A percentile compares a stretch with the other conserved stretches of the same genome.
Evolutionary conservation across 257 asterid genomes (phyloP).

Genomic region (Pogostemon cablin): DNA sequence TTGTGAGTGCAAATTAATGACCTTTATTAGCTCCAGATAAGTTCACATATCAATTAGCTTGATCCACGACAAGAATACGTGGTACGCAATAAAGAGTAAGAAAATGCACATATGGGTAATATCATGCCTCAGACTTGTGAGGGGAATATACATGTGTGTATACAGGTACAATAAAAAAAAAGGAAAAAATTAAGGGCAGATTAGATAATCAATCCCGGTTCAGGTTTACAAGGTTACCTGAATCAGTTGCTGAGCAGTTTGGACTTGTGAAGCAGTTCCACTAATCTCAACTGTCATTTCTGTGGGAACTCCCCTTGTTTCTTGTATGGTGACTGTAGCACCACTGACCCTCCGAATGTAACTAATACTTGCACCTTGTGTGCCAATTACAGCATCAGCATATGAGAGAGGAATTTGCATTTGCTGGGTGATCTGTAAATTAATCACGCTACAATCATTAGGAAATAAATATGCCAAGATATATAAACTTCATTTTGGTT

Average conservation of each 20-base stretch:
- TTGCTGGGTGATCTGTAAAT: conserved; percentile 71
- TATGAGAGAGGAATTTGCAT: conserved; percentile 88
- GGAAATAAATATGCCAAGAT: not conserved
- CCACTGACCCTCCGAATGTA: conserved; percentile 93
- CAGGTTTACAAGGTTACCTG: conserved; percentile 55
- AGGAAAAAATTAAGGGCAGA: not conserved
- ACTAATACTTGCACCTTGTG: conserved; percentile 88
- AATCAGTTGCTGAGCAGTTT: conserved; percentile 90
- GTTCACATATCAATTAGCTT: not conserved
- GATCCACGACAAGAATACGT: not conserved
- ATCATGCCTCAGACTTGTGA: not conserved
- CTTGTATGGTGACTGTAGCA: conserved; percentile 94
- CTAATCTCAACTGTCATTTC: conserved; percentile 98
- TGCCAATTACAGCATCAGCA: conserved; percentile 97
- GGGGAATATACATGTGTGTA: too few relatives aligned
- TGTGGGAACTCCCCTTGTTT: conserved; percentile 86
- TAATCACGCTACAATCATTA: conserved; percentile 25
- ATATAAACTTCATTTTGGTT: not conserved
- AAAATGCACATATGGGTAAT: not conserved
- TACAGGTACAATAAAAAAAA: too few relatives aligned
- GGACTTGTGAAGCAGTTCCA: conserved; percentile 94
- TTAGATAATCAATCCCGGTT: not conserved
- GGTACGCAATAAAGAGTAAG: not conserved
- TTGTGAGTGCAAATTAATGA: too few relatives aligned
- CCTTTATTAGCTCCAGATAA: not conserved